Conservation (phyloP, 2,329 filamentous ascomycete species). For the Cryphonectria nitschkei region DNA sequence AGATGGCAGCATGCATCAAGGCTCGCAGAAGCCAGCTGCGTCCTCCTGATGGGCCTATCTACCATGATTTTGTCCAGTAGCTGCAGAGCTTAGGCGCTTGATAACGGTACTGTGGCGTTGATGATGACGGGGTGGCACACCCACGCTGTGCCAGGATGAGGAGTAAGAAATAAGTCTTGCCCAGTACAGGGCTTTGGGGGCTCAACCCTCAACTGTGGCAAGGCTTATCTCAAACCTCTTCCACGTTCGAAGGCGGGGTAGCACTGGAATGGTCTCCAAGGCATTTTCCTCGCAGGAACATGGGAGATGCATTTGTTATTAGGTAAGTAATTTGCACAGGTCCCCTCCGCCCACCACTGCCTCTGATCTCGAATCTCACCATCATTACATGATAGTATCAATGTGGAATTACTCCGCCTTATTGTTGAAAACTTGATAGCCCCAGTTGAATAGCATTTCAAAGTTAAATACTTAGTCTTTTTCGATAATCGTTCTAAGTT, state of each 20-base stretch:
- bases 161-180: neutral
- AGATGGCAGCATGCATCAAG: constrained; percentile 9
- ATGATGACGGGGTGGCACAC: neutral
- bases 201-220: neutral
- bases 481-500: neutral
- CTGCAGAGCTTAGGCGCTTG: neutral
- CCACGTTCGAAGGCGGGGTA: neutral
- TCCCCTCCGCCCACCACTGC: neutral
- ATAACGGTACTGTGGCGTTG: neutral
- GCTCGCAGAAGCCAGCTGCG: constrained; percentile 1
- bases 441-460: too few relatives aligned
- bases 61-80: neutral
- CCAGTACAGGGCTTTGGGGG: neutral
- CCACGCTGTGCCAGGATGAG: neutral
- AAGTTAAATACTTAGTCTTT: too few relatives aligned
- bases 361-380: neutral
- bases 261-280: neutral
- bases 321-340: neutral
- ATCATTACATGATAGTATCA: neutral
- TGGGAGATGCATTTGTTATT: neutral
- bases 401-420: neutral
- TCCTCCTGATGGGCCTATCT: neutral
- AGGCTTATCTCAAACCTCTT: neutral
- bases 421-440: neutral
- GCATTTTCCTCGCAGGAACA: neutral